Base-by-base conservation (phyloP, 192 early-diverging fungal species). In the Backusella tarrabulga region DNA sequence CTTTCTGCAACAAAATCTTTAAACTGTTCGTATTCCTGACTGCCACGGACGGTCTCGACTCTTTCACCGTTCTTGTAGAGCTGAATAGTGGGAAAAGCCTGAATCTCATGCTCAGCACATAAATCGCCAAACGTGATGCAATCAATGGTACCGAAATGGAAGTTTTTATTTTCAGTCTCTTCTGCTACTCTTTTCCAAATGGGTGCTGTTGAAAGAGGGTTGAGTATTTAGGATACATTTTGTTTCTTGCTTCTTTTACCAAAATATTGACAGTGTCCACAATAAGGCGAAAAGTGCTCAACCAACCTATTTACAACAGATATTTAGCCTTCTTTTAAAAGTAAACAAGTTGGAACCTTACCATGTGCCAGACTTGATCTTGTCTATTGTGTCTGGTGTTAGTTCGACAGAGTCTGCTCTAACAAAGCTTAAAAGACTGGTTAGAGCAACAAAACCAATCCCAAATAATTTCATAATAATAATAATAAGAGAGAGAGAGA, bases 61-160 rank as follows among this genome's bases (percentile, higher is more conserved):
- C 44, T 54, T 35, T 77, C 17, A n/a, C 80, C 80, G 14, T 77
- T 52, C 19, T 66, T 40, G 34, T 88, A 94, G 80, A 92, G 77
- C 36, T 89, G 84, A 74, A 94, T 60, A 1, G 85, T 87, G 17
- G 93, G 93, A 71, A 88, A 94, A 2, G 80, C 80, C 1, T 56
- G 70, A 6, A 94, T 84, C 1, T 88, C 70, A 75, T 93, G 88
- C 6, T 86, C 87, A 29, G 84, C 78, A 68, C 93, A 94, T 19
- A 93, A 71, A 76, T 91, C 88, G 46, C 88, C 86, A 73, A 92
- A 81, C 6, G 88, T 74, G 1, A 87, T 81, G 75, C 93, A 93
- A 70, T 95, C 88, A 66, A 95, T 88, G 60, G 92, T 87, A 34
- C 84, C 92, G 78, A 95, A 85, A 69, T 85, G 75, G 74, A 95